Percentiles rank a stretch among this genome's conserved stretches.
phyloP scores from a whole-genome alignment of 2,329 filamentous ascomycete genomes.

The Fusarium scirpi region DNA sequence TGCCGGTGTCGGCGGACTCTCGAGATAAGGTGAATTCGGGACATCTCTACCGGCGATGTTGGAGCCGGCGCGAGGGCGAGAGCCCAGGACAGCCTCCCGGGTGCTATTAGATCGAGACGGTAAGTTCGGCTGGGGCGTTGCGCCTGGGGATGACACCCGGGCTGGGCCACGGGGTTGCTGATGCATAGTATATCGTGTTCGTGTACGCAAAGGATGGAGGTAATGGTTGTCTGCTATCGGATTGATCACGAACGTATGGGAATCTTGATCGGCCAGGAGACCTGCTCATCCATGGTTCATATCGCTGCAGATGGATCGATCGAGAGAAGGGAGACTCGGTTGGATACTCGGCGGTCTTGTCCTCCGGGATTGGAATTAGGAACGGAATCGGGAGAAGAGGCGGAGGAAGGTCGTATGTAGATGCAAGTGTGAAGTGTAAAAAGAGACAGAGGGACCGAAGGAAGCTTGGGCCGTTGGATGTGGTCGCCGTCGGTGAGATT shows the following conservation, averaged over 20 bases:
- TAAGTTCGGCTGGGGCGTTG: conserved; percentile 75
- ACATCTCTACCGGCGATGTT: conserved; percentile 57
- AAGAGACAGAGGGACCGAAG: conserved; percentile 12
- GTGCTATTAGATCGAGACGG: conserved; percentile 78
- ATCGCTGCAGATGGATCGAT: conserved; percentile 31
- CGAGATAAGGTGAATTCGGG: conserved; percentile 62
- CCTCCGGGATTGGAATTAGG: background rate
- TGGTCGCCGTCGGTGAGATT: conserved; percentile 37
- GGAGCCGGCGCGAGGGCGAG: conserved; percentile 59
- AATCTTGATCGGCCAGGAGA: conserved; percentile 50
- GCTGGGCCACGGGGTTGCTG: conserved; percentile 85
- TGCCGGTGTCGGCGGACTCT: conserved; percentile 57
- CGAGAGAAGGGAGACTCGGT: conserved; percentile 5
- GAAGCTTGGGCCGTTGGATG: conserved; percentile 23
- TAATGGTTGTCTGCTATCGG: conserved; percentile 19
- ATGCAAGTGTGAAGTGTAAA: conserved; percentile 38
- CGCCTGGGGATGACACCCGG: conserved; percentile 77
- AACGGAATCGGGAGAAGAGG: conserved; percentile 14
- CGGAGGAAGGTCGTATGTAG: conserved; percentile 14
- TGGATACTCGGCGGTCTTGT: conserved; percentile 17
- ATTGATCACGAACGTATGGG: conserved; percentile 49
- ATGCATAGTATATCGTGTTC: conserved; percentile 73
- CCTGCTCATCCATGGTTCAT: conserved; percentile 53
- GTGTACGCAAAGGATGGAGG: conserved; percentile 14
- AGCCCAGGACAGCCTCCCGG: conserved; percentile 68